phyloP scores from a whole-genome alignment of 176 grass and related monocot genomes.

The Zea mays region Zm-B73-REFERENCE-NAM-5.0 NC_050098.1:217346501-217347000 shows the following conservation, averaged over 20 bases:
- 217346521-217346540: not conserved
- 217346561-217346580: conserved; percentile 52
- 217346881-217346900: conserved; percentile 2
- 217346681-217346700: conserved; percentile 99
- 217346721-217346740: conserved; percentile 89
- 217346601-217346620: conserved; percentile 97
- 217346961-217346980: not conserved
- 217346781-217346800: conserved; percentile 75
- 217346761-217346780: conserved; percentile 98
- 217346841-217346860: not conserved
- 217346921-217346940: not conserved
- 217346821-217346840: not conserved
- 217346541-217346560: conserved; percentile 15
- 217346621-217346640: conserved; percentile 89
- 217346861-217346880: not conserved
- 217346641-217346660: conserved; percentile 91
- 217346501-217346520: conserved; percentile 41
- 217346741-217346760: conserved; percentile 98
- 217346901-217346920: not conserved
- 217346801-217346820: not conserved
- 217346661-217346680: conserved; percentile 90
- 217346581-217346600: conserved; percentile 98
- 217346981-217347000: conserved; percentile 10
- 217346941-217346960: not conserved
- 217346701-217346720: conserved; percentile 89